phyloP scores from a whole-genome alignment of 768 basidiomycete genomes.

The Boletus sp. region DNA sequence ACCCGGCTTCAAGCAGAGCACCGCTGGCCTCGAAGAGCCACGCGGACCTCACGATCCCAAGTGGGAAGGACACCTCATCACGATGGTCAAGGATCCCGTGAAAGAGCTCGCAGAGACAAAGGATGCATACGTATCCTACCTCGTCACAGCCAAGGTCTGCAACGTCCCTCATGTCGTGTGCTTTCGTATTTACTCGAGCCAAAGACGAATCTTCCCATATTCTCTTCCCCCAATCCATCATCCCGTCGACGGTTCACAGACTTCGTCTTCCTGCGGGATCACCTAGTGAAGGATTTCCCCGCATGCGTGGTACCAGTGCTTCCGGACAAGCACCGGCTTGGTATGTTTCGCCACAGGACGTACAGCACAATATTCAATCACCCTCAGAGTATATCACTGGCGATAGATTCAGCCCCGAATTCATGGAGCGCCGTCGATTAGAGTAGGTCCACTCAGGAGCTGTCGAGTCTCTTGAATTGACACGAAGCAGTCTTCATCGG shows the following conservation, averaged over 20 bases:
- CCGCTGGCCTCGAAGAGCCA: slow-evolving; percentile 65
- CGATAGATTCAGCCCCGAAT: slow-evolving; percentile 95
- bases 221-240: slow-evolving; percentile 70
- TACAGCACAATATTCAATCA: slow-evolving; percentile 1
- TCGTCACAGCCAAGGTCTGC: slow-evolving; percentile 82
- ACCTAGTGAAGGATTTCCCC: slow-evolving; percentile 88
- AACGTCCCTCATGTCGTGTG: background rate
- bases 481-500: slow-evolving; percentile 69
- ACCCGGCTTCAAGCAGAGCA: slow-evolving; percentile 82
- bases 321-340: slow-evolving; percentile 94
- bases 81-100: slow-evolving; percentile 85
- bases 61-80: slow-evolving; percentile 87
- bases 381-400: slow-evolving; percentile 91
- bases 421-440: slow-evolving; percentile 87
- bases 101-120: slow-evolving; percentile 97
- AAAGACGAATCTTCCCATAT: slow-evolving; percentile 90
- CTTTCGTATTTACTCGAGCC: slow-evolving; percentile 10
- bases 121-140: slow-evolving; percentile 94
- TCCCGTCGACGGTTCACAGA: slow-evolving; percentile 92
- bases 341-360: slow-evolving; percentile 45
- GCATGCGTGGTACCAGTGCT: slow-evolving; percentile 97
- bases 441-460: slow-evolving; percentile 57
- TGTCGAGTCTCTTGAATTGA: slow-evolving; percentile 1
- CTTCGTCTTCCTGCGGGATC: slow-evolving; percentile 90
- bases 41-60: slow-evolving; percentile 74